Evolutionary conservation across 441 rosid species (phyloP).

Genomic region (Hura crepitans): DNA sequence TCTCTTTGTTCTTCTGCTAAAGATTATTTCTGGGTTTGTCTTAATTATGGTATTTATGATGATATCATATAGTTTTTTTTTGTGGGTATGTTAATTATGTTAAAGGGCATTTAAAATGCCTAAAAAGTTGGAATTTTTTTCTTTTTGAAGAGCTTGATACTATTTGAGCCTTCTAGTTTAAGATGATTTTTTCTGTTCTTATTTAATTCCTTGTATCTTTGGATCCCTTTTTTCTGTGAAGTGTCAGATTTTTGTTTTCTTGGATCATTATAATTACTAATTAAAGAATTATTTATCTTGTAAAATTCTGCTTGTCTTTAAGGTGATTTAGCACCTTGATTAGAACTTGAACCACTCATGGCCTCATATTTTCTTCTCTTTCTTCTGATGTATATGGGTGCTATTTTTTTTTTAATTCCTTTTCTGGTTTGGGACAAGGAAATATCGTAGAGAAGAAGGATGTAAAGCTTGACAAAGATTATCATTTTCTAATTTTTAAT

Average conservation of each 20-base stretch:
- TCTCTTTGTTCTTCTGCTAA: conserved; percentile 5
- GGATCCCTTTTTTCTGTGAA: conserved; percentile 27
- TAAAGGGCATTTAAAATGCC: conserved; percentile 5
- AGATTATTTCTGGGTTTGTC: conserved; percentile 16
- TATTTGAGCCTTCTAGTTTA: neutral
- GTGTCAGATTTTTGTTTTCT: conserved; percentile 32
- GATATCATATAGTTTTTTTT: conserved; percentile 19
- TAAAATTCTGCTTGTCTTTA: conserved; percentile 20
- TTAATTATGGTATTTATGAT: conserved; percentile 11
- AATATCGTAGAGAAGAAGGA: neutral
- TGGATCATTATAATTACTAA: conserved; percentile 10
- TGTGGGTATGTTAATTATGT: conserved; percentile 25
- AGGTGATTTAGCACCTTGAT: conserved; percentile 10
- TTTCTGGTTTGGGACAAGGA: conserved; percentile 1
- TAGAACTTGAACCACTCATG: neutral
- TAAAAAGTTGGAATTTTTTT: conserved; percentile 21
- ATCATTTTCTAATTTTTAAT: neutral
- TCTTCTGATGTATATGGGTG: neutral
- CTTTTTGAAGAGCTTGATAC: neutral
- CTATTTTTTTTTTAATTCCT: neutral
- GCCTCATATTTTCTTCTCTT: neutral
- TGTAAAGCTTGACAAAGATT: neutral
- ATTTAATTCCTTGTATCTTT: conserved; percentile 20
- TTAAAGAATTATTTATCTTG: conserved; percentile 22
- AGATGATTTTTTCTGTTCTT: conserved; percentile 15